A percentile compares a stretch with the other conserved stretches of the same genome.
Conservation (phyloP, 352 stramenopile genomes). For the Globisporangium barbulae region DNA sequence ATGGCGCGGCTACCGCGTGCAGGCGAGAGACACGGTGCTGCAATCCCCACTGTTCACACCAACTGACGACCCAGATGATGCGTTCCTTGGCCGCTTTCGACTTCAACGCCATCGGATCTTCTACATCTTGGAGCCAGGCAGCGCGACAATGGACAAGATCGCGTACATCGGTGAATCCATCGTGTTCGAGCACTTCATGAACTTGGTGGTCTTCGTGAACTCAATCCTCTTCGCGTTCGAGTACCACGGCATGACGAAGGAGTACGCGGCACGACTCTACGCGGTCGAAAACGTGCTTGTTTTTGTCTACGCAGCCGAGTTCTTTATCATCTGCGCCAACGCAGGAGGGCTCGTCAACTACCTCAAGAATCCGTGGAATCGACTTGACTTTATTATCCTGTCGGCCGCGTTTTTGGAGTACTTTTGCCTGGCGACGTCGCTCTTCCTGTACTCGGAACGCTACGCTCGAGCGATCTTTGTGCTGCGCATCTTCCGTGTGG, state of each 20-base stretch:
- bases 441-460: constrained; percentile 62
- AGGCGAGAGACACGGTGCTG: constrained; percentile 31
- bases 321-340: constrained; percentile 55
- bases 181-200: constrained; percentile 78
- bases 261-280: constrained; percentile 57
- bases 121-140: constrained; percentile 52
- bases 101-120: constrained; percentile 63
- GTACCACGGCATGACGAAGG: constrained; percentile 62
- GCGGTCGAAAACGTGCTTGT: constrained; percentile 67
- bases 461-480: constrained; percentile 75
- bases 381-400: constrained; percentile 73
- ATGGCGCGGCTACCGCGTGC: constrained; percentile 33
- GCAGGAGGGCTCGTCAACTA: constrained; percentile 59
- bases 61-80: constrained; percentile 43
- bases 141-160: constrained; percentile 48
- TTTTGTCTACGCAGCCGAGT: constrained; percentile 65
- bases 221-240: constrained; percentile 73
- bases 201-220: constrained; percentile 70
- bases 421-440: constrained; percentile 46
- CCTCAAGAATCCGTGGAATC: constrained; percentile 80
- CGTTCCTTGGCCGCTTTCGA: constrained; percentile 54
- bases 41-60: constrained; percentile 49
- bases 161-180: constrained; percentile 44
- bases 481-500: constrained; percentile 72
- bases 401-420: constrained; percentile 62